Base-by-base conservation (phyloP, 2,329 filamentous ascomycete species). In the Aspergillus sergii region DNA sequence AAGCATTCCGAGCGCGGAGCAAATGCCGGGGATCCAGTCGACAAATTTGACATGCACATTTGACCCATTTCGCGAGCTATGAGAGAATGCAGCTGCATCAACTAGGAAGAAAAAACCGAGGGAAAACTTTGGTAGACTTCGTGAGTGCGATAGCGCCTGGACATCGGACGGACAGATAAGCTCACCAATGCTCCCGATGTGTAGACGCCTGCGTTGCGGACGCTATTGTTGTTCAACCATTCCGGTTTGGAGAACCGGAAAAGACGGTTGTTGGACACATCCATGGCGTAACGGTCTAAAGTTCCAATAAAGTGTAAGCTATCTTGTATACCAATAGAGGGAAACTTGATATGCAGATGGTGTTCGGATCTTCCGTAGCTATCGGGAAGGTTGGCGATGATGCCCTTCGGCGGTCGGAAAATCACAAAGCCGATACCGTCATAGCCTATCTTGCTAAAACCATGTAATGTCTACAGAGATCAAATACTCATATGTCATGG, bases 1-100 rank as follows among this genome's bases (percentile, higher is more conserved):
- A 57, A 91, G 83, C 88, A 91, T 90, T 64, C 88, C 88, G 36
- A 91, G 82, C 64, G 86, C 83, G 50, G 86, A 89, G 81, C 89
- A 91, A 78, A 91, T 91, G 64, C 85, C 85, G 4, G 88, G 89
- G 69, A 91, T 88, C 88, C 88, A 91, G 80, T 91, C 88, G 68
- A 90, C 83, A 76, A 91, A 90, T 75, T 85, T 89, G 73, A 91
- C 83, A 77, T 90, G 87, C 23, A 88, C 83, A 63, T 83, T 76
- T 57, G 86, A 86, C 66, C 84, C 86, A 75, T 90, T 90, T 72
- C 82, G 83, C 60, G 81, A 71, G 63, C 87, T 88, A 70, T 86
- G 86, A 58, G 87, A 89, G 79, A 83, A 90, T 62, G 86, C 82
- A 21, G 88, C 84, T 64, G 87, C 86, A 70, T 91, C 88, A 77